A percentile compares a stretch with the other conserved stretches of the same genome.
These are phyloP conservation scores for Eucalyptus albens DNA, from an alignment of 345 rosid genomes.

Conservation along the genomic window DNA sequence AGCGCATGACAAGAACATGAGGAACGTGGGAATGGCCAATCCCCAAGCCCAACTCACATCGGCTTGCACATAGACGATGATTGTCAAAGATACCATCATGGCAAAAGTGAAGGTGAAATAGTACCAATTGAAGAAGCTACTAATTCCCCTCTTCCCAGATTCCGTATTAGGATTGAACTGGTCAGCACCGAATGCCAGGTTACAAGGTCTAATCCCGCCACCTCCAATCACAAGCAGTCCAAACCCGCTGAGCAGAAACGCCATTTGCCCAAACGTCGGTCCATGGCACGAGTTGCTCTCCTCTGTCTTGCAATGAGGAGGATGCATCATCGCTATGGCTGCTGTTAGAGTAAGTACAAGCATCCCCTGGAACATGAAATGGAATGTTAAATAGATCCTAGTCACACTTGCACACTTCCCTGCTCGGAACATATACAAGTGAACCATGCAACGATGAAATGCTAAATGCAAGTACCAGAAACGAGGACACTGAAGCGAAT, in stretches of 20 bases:
- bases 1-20: slow-evolving; percentile 25
- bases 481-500: slow-evolving; percentile 43
- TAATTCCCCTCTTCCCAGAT: slow-evolving; percentile 26
- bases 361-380: slow-evolving; percentile 20
- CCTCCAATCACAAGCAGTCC: slow-evolving; percentile 27
- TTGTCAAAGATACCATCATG: slow-evolving; percentile 22
- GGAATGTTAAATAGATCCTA: background rate
- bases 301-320: slow-evolving; percentile 11
- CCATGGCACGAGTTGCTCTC: background rate
- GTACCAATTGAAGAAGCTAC: slow-evolving; percentile 55
- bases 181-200: slow-evolving; percentile 44
- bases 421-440: background rate
- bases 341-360: slow-evolving; percentile 21
- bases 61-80: slow-evolving; percentile 36
- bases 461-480: slow-evolving; percentile 21
- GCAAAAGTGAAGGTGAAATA: slow-evolving; percentile 35
- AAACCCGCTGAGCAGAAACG: slow-evolving; percentile 11
- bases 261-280: slow-evolving; percentile 18
- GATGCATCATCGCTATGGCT: slow-evolving; percentile 19
- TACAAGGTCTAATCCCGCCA: slow-evolving; percentile 43
- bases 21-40: slow-evolving; percentile 29
- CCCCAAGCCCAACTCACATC: slow-evolving; percentile 55
- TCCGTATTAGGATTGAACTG: slow-evolving; percentile 36
- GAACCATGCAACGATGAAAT: background rate
- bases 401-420: background rate